Evolutionary conservation across 371 early-diverging fungal genomes (phyloP), one percentile per base, ranked within the genome.

Genomic region (Apophysomyces ossiformis): DNA sequence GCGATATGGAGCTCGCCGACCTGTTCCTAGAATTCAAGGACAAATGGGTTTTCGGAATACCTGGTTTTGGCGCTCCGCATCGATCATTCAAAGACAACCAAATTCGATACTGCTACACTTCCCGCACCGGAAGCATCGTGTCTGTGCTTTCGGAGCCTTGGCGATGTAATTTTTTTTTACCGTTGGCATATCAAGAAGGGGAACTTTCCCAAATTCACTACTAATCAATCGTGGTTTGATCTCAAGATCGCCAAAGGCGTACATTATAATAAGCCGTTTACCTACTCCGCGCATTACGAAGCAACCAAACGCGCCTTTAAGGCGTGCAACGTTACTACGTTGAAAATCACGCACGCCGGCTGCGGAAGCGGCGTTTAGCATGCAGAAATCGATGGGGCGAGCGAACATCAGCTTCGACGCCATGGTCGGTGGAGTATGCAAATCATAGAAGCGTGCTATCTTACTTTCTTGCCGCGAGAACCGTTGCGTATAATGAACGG

Each of bases 401-500:
- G 35, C 6, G 57, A 57, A 21, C 26, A 57, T 37, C 57, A 57
- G 37, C n/a, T 57, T 26, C 58, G 36, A 2, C 36, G 58, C 1
- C 36, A 11, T 11, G 58, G 58, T 8, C 58, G 58, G 8, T 58
- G 58, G 58, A 58, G 37, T 11, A 58, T 58, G 58, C 36, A 58
- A 32, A 58, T 37, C 36, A 58, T 58, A 37, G 58, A 9, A 35
- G 16, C 11, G 4, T 58, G 36, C 36, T 35, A 58, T 11, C 36
- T 58, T 7, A 58, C 58, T 15, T 58, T 12, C n/a, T 37, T 58
- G 37, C 38, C 58, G 3, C 11, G 39, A 9, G 37, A 13, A 9
- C n/a, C 58, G 2, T 36, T 58, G 2, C 36, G 39, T 8, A 35
- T 58, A 7, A 58, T 58, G n/a, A 58, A 58, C 36, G 36, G 36